Base-by-base conservation (phyloP, 2,329 filamentous ascomycete species). In the Alternaria rosae region DNA sequence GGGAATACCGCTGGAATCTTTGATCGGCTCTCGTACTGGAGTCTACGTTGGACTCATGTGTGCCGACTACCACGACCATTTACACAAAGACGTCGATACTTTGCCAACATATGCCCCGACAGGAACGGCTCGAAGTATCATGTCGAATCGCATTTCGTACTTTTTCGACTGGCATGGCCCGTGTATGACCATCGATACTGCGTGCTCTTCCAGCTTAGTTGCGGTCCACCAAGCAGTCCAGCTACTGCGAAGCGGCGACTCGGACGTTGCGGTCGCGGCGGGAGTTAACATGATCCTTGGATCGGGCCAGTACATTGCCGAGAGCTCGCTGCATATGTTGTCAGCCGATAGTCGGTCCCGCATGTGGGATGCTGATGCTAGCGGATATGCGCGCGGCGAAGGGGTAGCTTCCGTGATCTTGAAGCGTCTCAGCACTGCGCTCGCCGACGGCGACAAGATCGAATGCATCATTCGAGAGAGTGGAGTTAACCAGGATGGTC, bases 351-450 rank as follows among this genome's bases (percentile, higher is more conserved):
- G 76, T 20, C 44, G 64, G 2, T 67, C 51, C 7, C 28, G 38
- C 2, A 79, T 78, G 71, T 81, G 74, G 73, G 74, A 76, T 15
- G 74, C 70, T 1, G 50, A 70, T 3, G 86, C 83, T 0, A 75
- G 86, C 63, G 85, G 85, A 8, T 86, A 81, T 70, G 84, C 78
- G 30, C 81, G 85, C 0, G 85, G 84, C 13, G 87, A 89, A 53
- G 86, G 86, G 0, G 72, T 87, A 13, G 82, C 81, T 1, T 75
- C 78, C 0, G 64, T 89, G 0, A 73, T 88, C 0, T 63, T 89
- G 0, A 89, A 89, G 70, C 77, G 71, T 1, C 68, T 88, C 1
- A 75, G 70, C 5, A 72, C 79, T 2, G 87, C 87, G 0, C 57
- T 88, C 6, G 71, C 59, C 0, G 81, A 84, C 67, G 80, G 81